Evolutionary conservation across 2,329 filamentous ascomycete genomes (phyloP).

Genomic region (Fusarium pseudonygamai): DNA sequence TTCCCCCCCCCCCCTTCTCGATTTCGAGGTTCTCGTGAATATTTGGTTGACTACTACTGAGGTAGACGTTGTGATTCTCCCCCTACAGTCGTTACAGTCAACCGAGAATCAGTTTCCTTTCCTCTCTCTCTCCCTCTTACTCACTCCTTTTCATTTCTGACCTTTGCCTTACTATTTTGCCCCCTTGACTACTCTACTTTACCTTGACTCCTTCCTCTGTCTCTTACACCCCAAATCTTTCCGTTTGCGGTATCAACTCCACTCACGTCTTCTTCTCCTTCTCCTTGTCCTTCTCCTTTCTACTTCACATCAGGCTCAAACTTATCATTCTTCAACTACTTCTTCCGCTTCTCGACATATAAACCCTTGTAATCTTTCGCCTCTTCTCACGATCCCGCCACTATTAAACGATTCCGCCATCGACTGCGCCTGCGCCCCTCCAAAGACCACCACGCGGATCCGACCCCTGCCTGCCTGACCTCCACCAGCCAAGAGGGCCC

Average conservation of each 20-base stretch:
- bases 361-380: not conserved
- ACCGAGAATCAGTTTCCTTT: constrained; percentile 19
- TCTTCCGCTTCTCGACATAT: not conserved
- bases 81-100: not conserved
- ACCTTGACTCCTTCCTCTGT: not conserved
- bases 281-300: not conserved
- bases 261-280: not conserved
- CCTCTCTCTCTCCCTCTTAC: not conserved
- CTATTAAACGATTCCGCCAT: constrained; percentile 16
- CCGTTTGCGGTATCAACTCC: constrained; percentile 14
- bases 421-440: constrained; percentile 31
- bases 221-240: constrained; percentile 18
- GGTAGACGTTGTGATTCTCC: not conserved
- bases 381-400: constrained; percentile 23
- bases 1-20: not conserved
- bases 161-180: not conserved
- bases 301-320: not conserved
- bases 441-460: constrained; percentile 29
- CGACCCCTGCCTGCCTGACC: constrained; percentile 38
- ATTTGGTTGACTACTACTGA: not conserved
- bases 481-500: constrained; percentile 35
- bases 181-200: not conserved
- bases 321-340: not conserved
- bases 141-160: not conserved
- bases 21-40: constrained; percentile 8